phyloP scores from a whole-genome alignment of 106 monocot species.

The Allium fistulosum region DNA sequence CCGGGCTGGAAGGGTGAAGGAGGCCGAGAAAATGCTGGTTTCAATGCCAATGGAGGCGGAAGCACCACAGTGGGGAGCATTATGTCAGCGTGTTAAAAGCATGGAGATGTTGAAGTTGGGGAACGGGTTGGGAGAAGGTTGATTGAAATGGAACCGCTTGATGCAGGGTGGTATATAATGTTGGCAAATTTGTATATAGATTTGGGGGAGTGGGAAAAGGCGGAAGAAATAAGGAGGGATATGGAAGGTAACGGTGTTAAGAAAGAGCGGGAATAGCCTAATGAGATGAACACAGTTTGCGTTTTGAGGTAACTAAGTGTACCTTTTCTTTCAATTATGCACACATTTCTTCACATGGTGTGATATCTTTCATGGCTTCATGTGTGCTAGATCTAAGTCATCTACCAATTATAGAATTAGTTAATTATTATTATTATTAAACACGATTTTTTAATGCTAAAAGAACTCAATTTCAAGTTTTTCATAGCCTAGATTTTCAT shows the following conservation, averaged over 20 bases:
- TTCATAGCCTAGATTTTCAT: too few relatives aligned
- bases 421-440: too few relatives aligned
- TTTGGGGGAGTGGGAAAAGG: constrained; percentile 37
- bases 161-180: constrained; percentile 40
- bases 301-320: too few relatives aligned
- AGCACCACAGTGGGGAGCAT: constrained; percentile 66
- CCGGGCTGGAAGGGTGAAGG: constrained; percentile 40
- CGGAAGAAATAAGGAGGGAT: constrained; percentile 20
- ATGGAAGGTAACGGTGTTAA: constrained; percentile 44
- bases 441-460: too few relatives aligned
- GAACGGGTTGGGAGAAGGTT: constrained; percentile 31
- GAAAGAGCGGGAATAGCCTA: constrained; percentile 42
- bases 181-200: constrained; percentile 37
- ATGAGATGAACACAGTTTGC: too few relatives aligned
- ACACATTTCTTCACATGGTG: too few relatives aligned
- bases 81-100: constrained; percentile 44
- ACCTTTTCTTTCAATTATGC: too few relatives aligned
- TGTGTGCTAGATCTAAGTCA: too few relatives aligned
- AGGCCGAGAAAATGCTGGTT: constrained; percentile 48
- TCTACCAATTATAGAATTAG: too few relatives aligned
- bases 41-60: constrained; percentile 64
- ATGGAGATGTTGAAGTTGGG: constrained; percentile 22
- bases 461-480: too few relatives aligned
- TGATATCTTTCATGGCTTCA: too few relatives aligned
- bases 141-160: constrained; percentile 37